Conservation (phyloP, 2,329 filamentous ascomycete species). For the Bertia moriformis region DNA sequence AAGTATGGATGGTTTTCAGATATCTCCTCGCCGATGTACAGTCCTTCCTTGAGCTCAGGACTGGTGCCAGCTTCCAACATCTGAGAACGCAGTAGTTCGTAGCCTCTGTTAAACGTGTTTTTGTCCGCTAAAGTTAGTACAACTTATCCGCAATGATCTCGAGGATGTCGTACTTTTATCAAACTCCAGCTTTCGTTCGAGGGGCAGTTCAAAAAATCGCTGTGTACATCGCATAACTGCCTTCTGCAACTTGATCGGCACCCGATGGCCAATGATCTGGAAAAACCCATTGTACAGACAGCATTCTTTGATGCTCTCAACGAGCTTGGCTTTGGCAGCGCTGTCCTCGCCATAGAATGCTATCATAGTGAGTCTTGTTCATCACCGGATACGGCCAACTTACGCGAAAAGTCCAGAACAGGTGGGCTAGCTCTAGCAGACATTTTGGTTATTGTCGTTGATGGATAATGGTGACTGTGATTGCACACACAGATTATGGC, state of each 20-base stretch:
- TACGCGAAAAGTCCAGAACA: background rate
- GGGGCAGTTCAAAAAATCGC: slow-evolving; percentile 30
- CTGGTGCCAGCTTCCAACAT: slow-evolving; percentile 24
- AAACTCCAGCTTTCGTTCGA: slow-evolving; percentile 26
- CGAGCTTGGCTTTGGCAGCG: slow-evolving; percentile 5
- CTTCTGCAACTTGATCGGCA: slow-evolving; percentile 22
- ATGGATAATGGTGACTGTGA: too few species aligned
- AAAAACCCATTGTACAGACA: slow-evolving; percentile 35
- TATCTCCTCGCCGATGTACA: slow-evolving; percentile 23
- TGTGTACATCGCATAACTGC: slow-evolving; percentile 22
- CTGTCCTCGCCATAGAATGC: slow-evolving; percentile 4
- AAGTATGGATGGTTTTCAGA: slow-evolving; percentile 23
- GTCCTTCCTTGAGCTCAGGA: slow-evolving; percentile 31
- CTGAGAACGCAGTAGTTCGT: slow-evolving; percentile 30
- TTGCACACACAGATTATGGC: too few species aligned
- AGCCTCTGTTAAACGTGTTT: slow-evolving; percentile 23
- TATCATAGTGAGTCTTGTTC: too few species aligned
- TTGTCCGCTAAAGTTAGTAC: background rate
- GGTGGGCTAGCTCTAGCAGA: background rate
- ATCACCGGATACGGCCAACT: too few species aligned
- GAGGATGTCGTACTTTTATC: slow-evolving; percentile 19
- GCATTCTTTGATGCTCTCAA: slow-evolving; percentile 19
- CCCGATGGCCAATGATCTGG: slow-evolving; percentile 31
- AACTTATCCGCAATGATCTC: slow-evolving; percentile 5
- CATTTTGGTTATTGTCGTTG: background rate